phyloP scores from a whole-genome alignment of 2,329 filamentous ascomycete genomes.

The Apiospora phragmitis region DNA sequence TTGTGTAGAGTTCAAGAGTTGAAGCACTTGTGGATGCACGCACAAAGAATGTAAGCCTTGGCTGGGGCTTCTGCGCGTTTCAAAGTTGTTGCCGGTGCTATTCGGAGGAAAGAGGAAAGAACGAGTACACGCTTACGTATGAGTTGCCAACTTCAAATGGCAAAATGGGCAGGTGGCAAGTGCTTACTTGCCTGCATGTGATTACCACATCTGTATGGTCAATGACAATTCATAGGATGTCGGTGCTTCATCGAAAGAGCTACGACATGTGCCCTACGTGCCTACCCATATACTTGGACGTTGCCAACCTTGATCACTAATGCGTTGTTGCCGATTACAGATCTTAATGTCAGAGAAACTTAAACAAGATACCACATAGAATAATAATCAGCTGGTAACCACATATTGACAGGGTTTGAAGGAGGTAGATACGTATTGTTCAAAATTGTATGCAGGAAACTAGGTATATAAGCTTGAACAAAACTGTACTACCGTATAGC shows the following conservation, averaged over 20 bases:
- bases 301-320: not conserved
- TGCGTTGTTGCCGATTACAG: not conserved
- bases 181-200: constrained; percentile 1
- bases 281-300: not conserved
- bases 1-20: not conserved
- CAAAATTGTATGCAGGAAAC: not conserved
- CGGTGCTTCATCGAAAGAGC: not conserved
- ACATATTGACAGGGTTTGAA: too few relatives aligned
- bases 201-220: not conserved
- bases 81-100: not conserved
- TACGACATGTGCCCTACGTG: not conserved
- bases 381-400: not conserved
- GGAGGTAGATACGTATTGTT: not conserved
- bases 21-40: not conserved
- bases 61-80: not conserved
- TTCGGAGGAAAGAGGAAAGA: not conserved
- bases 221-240: not conserved
- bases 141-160: not conserved
- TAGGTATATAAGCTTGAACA: not conserved
- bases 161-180: not conserved
- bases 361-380: not conserved
- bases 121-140: not conserved
- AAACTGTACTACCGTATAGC: not conserved
- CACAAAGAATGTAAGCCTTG: not conserved
- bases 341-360: not conserved